phyloP scores from a whole-genome alignment of 73 alveolate genomes.

The Stentor roeselii region DNA sequence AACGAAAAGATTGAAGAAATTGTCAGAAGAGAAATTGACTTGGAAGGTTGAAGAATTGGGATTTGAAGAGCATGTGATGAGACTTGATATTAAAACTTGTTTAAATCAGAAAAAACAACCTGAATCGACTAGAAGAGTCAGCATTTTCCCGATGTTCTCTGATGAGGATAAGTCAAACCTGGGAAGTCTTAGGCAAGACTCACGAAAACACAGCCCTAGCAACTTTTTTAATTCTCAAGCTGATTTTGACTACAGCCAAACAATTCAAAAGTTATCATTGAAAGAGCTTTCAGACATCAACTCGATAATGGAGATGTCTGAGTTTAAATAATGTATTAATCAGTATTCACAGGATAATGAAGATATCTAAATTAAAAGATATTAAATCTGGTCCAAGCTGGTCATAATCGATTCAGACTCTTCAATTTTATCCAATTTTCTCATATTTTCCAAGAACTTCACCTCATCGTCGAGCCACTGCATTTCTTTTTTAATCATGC shows the following conservation, averaged over 20 bases:
- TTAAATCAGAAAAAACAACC: background rate
- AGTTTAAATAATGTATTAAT: too few species aligned
- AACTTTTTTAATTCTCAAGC: background rate
- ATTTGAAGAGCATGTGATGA: too few species aligned
- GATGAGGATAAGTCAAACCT: background rate
- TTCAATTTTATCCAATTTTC: too few species aligned
- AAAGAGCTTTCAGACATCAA: background rate
- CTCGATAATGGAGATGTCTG: too few species aligned
- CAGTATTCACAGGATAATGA: too few species aligned
- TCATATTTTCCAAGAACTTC: too few species aligned
- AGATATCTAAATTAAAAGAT: too few species aligned
- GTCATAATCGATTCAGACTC: too few species aligned
- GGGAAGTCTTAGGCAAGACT: background rate
- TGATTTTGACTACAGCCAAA: background rate
- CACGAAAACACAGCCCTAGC: background rate
- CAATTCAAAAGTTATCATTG: background rate
- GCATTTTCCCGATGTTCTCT: background rate
- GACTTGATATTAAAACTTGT: background rate
- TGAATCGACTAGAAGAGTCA: background rate
- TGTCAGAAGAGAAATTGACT: background rate
- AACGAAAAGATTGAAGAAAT: too few species aligned
- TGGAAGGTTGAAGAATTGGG: background rate
- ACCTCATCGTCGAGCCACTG: too few species aligned
- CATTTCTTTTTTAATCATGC: too few species aligned
- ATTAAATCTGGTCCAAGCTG: too few species aligned